These are phyloP conservation scores for Hypoxylon cercidicola DNA, from an alignment of 495 filamentous ascomycete species.

Conservation along the genomic window DNA sequence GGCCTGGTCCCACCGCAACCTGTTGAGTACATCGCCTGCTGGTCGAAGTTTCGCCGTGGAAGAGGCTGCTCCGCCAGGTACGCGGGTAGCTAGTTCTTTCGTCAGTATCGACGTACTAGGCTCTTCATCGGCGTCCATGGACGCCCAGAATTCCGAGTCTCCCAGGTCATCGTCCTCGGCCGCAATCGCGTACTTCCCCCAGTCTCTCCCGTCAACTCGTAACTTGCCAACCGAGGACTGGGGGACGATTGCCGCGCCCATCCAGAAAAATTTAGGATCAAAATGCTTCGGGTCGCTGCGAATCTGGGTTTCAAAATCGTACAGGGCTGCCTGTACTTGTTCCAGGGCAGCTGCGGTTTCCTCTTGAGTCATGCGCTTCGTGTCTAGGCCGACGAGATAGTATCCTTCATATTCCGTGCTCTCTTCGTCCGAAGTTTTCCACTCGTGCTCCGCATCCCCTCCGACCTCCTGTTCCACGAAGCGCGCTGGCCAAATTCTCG, in stretches of 20 bases:
- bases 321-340: constrained; percentile 52
- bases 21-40: constrained; percentile 73
- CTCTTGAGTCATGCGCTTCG: constrained; percentile 41
- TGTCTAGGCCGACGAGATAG: constrained; percentile 67
- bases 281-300: constrained; percentile 59
- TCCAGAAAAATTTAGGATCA: constrained; percentile 58
- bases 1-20: constrained; percentile 75
- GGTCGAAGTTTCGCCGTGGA: constrained; percentile 52
- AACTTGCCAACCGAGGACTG: constrained; percentile 50
- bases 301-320: constrained; percentile 60
- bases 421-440: constrained; percentile 6
- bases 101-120: constrained; percentile 23
- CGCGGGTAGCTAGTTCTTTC: constrained; percentile 20
- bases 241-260: constrained; percentile 55
- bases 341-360: constrained; percentile 46
- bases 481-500: constrained; percentile 67
- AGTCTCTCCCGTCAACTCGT: constrained; percentile 58
- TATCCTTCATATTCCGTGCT: constrained; percentile 59
- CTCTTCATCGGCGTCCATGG: constrained; percentile 27
- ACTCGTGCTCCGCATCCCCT: too few species aligned
- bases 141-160: constrained; percentile 31
- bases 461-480: constrained; percentile 51
- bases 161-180: constrained; percentile 48
- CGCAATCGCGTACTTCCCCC: constrained; percentile 54
- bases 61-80: constrained; percentile 15